Evolutionary conservation across 2,329 filamentous ascomycete species (phyloP), one percentile per base, ranked within the genome.

Genomic region (Ascochyta lentis): DNA sequence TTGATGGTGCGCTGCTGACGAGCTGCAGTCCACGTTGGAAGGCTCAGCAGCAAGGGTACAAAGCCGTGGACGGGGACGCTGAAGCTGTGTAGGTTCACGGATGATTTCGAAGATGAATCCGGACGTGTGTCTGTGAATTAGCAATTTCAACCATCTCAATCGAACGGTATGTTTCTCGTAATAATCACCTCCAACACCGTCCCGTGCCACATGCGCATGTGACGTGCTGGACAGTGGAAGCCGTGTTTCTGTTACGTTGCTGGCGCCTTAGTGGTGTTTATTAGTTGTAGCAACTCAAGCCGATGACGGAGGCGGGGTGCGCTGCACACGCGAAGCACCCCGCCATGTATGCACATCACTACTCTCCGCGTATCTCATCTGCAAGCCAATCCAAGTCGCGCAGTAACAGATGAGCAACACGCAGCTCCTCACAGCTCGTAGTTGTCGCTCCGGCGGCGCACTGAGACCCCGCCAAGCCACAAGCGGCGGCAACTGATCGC

Each of bases 161-260:
- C 24, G 13, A 6, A 48, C 44, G 48, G 47, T 3, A 38, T 47
- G 38, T 47, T 47, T 47, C 43, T 56, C 47, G 42, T 40, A 22
- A 47, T 16, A 12, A 51, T 31, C 41, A 31, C 33, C 29, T 12
- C 31, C 27, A 2, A n/a, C 26, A 16, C 22, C 34, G 51, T 44
- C 44, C 50, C 40, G 52, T 24, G 52, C 22, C 6, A 33, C 6
- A 13, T 26, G 49, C 22, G 23, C 53, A 49, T 47, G 13, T 58
- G 58, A 51, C 42, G 8, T 23, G 27, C 15, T 12, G 26, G 26
- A 31, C 29, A 31, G 29, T 12, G 31, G 23, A 26, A 19, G 46
- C 33, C 24, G 42, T 56, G 59, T 66, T 70, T 68, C 59, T 63
- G 59, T 69, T 68, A 69, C 62, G 66, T 70, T 62, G 65, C 46